These are phyloP conservation scores for Thalassiosira sp. DNA, from an alignment of 352 stramenopile genomes.

Conservation along the genomic window DNA sequence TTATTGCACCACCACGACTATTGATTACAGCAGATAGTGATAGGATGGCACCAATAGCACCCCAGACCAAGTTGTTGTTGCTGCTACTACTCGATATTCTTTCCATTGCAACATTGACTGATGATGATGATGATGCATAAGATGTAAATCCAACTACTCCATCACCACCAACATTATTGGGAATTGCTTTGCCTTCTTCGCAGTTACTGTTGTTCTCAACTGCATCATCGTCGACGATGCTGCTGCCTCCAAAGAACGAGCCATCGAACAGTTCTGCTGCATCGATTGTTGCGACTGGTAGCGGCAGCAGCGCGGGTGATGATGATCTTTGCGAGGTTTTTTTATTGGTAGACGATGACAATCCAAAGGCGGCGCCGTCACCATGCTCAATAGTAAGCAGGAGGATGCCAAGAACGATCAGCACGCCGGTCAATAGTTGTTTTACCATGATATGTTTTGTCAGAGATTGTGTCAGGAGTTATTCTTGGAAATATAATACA, in stretches of 20 bases:
- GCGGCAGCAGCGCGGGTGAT: background rate
- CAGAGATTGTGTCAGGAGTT: no score
- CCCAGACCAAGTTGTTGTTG: background rate
- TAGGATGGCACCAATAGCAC: background rate
- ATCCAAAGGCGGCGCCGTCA: background rate
- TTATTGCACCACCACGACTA: background rate
- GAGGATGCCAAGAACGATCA: background rate
- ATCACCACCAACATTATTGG: background rate
- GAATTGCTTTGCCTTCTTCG: background rate
- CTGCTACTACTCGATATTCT: background rate
- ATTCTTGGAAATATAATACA: no score
- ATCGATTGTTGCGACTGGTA: slow-evolving; percentile 11
- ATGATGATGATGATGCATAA: background rate
- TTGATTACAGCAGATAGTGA: background rate
- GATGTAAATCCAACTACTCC: background rate
- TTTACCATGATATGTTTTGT: no score
- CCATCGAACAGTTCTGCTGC: slow-evolving; percentile 11
- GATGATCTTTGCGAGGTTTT: no score
- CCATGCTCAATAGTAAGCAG: background rate
- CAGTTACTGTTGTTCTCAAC: background rate
- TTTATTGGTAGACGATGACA: background rate
- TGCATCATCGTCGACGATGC: background rate
- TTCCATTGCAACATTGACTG: background rate
- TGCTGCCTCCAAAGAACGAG: background rate
- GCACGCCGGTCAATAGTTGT: no score